Base-by-base conservation (phyloP, 352 stramenopile genomes). In the Phytophthora meadii region DNA sequence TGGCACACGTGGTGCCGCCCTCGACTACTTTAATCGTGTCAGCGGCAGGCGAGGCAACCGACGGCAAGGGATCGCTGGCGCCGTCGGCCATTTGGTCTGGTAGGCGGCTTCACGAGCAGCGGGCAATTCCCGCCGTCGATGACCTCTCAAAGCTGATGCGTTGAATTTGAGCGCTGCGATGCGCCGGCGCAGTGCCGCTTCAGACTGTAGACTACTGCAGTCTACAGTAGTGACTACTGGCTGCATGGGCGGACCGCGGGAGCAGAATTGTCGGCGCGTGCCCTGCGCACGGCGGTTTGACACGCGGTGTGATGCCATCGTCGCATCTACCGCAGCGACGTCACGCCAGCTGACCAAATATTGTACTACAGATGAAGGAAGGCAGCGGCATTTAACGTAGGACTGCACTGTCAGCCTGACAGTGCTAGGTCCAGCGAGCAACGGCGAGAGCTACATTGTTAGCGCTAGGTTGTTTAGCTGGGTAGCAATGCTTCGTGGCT, bases 1-100 rank as follows among this genome's bases (percentile, higher is more conserved):
- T 14, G 45, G 41, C 59, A 54, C 59, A 50, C 30, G 59, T 36
- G n/a, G n/a, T n/a, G n/a, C n/a, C n/a, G n/a, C 19, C 19, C 22
- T 22, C 1, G 22, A 22, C 22, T 22, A 22, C 22, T 22, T 2
- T 2, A 22, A 1, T 22, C 22, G 2, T 22, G 22, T 40, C n/a
- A 5, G 34, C 34, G 11, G 8, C 9, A 12, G 34, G 34, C 34
- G 15, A 40, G 36, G 0, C 15, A 11, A 34, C 8, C 27, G 27
- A 7, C 27, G 7, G 34, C 34, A 40, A 4, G 34, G 34, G 34
- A 40, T 40, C 34, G 34, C 34, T 40, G 7, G 30, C 30, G 30
- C 10, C 30, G 8, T 34, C 30, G 30, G 30, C 30, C 30, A 34
- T 11, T 8, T 34, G 1, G 30, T 11, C 12, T 19, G 15, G 36